Evolutionary conservation across 208 protist genomes (phyloP), one percentile per base, ranked within the genome.

Genomic region (Polymyxa betae): DNA sequence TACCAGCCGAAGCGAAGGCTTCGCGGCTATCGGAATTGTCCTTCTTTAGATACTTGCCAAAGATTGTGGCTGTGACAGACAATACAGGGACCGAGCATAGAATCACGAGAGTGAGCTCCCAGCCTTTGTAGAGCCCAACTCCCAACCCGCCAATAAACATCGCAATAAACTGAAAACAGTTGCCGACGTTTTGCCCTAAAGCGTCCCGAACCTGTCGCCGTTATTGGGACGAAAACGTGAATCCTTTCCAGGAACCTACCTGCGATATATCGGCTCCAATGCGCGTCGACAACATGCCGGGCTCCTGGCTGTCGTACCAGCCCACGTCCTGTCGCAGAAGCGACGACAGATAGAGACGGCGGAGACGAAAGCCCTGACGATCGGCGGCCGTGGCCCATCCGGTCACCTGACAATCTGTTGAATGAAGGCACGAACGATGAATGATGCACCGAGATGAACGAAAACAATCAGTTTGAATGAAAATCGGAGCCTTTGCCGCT

Each of bases 61-160:
- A 66, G 16, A 29, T 29, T 32, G 54, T 29, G 29, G 20, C 54
- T 66, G 54, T 16, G 29, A 66, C 29, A 32, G 54, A 16, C 16
- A 66, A 29, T 29, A 66, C 20, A 66, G 54, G 54, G 29, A 66
- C 54, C 16, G 54, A 66, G 20, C 20, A 16, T 16, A 66, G 54
- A 16, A 66, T 29, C 20, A 66, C 54, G 54, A 66, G 54, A 16
- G 54, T 66, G 20, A 66, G 29, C 54, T 66, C 54, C 54, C 54
- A 66, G 16, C 54, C 54, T 29, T 66, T 66, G 54, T 66, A 66
- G 20, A 66, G 54, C 20, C 54, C 54, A 29, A 66, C 54, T 66
- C 20, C 54, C 54, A 66, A 29, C 29, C 54, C 54, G 20, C 54
- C 54, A 66, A 66, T 66, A 66, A 66, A 66, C 54, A 66, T 66